Evolutionary conservation across 352 stramenopile genomes (phyloP), one percentile per base, ranked within the genome.

Genomic region (Pythium brassicae): DNA sequence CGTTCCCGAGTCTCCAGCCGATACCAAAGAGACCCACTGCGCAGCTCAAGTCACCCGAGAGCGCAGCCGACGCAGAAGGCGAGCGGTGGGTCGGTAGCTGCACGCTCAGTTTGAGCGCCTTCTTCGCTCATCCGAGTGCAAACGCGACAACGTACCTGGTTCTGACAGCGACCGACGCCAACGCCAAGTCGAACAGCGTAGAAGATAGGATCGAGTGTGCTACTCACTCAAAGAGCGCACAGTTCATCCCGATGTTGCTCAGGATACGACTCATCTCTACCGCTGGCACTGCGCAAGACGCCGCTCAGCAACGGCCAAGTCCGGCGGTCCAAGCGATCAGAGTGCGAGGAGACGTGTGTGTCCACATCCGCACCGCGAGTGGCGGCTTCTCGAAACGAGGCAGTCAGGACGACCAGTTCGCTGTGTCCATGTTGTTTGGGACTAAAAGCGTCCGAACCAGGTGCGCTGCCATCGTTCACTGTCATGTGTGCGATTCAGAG

Each of bases 241-340:
- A 17, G 19, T 42, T 20, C 44, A 51, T 62, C 48, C 56, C 56
- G 23, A 29, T 62, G 11, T 3, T 57, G 2, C 19, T 57, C 39
- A 45, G 12, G 46, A 44, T 62, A 3, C 56, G 49, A 1, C 23
- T 62, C 9, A 15, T 20, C 5, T 34, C 55, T 45, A 2, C 15
- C 15, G 5, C 37, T 22, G 12, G 3, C 14, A 20, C 15, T 22
- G 17, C 19, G 8, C 40, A 25, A 25, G 40, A 45, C 7, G 12
- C 15, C 4, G 10, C 23, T 14, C 7, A 17, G 29, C 39, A 32
- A 37, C 7, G 22, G 0, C 29, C 12, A 10, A 22, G 7, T 8
- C 15, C 32, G 23, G 7, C 40, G 7, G 19, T 25, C 7, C 19
- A 12, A 22, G 14, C 19, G 5, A 1, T 12, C 32, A 29, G 42